Conservation (phyloP, 2,329 filamentous ascomycete species). For the Exophiala alcalophila region DNA sequence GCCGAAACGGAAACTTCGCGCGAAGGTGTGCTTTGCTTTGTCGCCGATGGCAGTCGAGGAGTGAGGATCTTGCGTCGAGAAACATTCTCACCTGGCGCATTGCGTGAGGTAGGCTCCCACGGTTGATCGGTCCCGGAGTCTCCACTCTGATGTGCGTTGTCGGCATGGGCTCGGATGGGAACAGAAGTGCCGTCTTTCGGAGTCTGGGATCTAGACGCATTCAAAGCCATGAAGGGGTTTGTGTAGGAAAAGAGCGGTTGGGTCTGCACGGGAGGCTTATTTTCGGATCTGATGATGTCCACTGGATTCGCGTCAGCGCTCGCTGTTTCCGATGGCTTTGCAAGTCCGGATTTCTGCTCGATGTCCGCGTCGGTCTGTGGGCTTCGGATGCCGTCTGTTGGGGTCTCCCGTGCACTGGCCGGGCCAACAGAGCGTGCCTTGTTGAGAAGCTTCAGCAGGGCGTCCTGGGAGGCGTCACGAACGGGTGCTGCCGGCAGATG, state of each 20-base stretch:
- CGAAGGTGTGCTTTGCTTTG: slow-evolving; percentile 18
- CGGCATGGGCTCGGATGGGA: slow-evolving; percentile 36
- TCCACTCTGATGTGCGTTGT: slow-evolving; percentile 20
- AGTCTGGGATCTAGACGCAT: slow-evolving; percentile 60
- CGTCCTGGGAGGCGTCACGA: slow-evolving; percentile 70
- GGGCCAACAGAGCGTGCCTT: slow-evolving; percentile 52
- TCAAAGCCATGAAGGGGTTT: slow-evolving; percentile 69
- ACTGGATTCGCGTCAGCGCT: slow-evolving; percentile 36
- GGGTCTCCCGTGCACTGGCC: slow-evolving; percentile 5
- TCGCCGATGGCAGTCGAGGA: slow-evolving; percentile 13
- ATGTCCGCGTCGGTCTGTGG: slow-evolving; percentile 7
- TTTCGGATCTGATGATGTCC: slow-evolving; percentile 38
- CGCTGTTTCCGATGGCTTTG: background rate
- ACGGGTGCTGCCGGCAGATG: slow-evolving; percentile 29
- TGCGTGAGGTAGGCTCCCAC: slow-evolving; percentile 2
- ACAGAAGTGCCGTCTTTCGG: slow-evolving; percentile 27
- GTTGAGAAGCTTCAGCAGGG: slow-evolving; percentile 81
- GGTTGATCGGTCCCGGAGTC: slow-evolving; percentile 11
- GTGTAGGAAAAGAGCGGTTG: slow-evolving; percentile 64
- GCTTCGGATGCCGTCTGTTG: slow-evolving; percentile 13
- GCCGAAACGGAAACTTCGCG: slow-evolving; percentile 15
- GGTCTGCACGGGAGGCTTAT: slow-evolving; percentile 37
- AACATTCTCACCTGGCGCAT: slow-evolving; percentile 12
- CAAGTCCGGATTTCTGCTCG: slow-evolving; percentile 27
- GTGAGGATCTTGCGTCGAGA: slow-evolving; percentile 22